Conservation (phyloP, 352 stramenopile species). For the Phytophthora brassicae region DNA sequence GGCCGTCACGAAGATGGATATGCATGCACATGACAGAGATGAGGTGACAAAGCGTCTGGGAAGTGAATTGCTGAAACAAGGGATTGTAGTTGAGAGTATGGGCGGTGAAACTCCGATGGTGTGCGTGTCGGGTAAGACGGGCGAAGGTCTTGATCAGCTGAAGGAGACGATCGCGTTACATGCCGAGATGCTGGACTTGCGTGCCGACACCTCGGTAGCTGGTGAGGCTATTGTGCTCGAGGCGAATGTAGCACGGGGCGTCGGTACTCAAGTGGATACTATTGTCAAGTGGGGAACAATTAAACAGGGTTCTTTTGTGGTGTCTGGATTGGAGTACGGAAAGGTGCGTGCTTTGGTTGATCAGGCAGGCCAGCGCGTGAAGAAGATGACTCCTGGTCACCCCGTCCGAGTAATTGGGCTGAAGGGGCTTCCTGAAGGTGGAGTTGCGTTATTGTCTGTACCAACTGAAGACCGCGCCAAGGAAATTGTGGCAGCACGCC, state of each 20-base stretch:
- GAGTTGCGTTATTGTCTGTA: conserved; percentile 75
- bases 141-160: conserved; percentile 93
- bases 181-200: conserved; percentile 96
- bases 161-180: conserved; percentile 97
- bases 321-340: conserved; percentile 94
- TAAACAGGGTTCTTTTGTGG: conserved; percentile 92
- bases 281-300: conserved; percentile 98
- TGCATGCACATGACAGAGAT: conserved; percentile 69
- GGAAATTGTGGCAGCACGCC: conserved; percentile 71
- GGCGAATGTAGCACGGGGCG: conserved; percentile 91
- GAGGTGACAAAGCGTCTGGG: conserved; percentile 72
- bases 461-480: conserved; percentile 76
- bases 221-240: conserved; percentile 97
- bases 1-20: conserved; percentile 98
- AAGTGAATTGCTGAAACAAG: conserved; percentile 91
- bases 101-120: conserved; percentile 93
- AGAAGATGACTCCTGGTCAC: conserved; percentile 88
- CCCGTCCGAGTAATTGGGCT: conserved; percentile 90
- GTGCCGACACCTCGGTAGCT: conserved; percentile 84
- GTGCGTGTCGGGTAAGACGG: conserved; percentile 96
- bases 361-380: conserved; percentile 78
- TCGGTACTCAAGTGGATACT: conserved; percentile 94
- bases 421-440: conserved; percentile 80
- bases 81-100: conserved; percentile 94
- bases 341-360: conserved; percentile 88